Base-by-base conservation (phyloP, 768 basidiomycete genomes). In the Boletus tomentosulus region DNA sequence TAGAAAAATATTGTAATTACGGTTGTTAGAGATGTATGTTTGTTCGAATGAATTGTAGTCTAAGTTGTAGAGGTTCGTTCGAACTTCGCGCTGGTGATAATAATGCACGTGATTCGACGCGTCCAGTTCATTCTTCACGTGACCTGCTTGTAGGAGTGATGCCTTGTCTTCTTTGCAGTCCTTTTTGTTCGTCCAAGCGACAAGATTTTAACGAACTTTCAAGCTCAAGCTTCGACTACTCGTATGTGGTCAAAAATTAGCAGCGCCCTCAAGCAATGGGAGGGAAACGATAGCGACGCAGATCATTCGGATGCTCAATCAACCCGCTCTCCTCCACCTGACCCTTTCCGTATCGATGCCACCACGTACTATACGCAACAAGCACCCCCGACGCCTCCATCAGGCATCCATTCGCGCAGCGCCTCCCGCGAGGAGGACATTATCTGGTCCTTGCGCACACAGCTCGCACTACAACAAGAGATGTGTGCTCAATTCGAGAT, bases 351-450 rank as follows among this genome's bases (percentile, higher is more conserved):
- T 46, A 81, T 80, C 2, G 75, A 87, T 57, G 86, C 87, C 19
- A 84, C 76, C 30, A 87, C 88, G 0, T 90, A 89, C 63, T 90
- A 88, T 63, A 86, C 86, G 0, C 85, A 87, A 1, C 86, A 86
- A 55, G 81, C 82, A 25, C 86, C 88, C 0, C 74, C 77, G 0
- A 85, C 87, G 0, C 86, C 88, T 19, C 81, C 83, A 0, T 72
- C 73, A 34, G 73, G 73, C 2, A 62, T 62, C 4, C 86, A 86
- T 58, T 71, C 71, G 6, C 78, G 86, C 39, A 84, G 77, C 55
- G 78, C 82, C 0, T 89, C 87, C 4, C 84, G 82, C 54, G 87
- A 87, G 56, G 86, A 89, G 54, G 84, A 78, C 59, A 64, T 85
- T 30, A 87, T 91, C 33, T 82, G 81, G 65, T 85, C 83, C 8